A percentile compares a stretch with the other conserved stretches of the same genome.
These are phyloP conservation scores for Dendrobium chrysotoxum DNA, from an alignment of 106 monocot species.

Conservation along the genomic window DNA sequence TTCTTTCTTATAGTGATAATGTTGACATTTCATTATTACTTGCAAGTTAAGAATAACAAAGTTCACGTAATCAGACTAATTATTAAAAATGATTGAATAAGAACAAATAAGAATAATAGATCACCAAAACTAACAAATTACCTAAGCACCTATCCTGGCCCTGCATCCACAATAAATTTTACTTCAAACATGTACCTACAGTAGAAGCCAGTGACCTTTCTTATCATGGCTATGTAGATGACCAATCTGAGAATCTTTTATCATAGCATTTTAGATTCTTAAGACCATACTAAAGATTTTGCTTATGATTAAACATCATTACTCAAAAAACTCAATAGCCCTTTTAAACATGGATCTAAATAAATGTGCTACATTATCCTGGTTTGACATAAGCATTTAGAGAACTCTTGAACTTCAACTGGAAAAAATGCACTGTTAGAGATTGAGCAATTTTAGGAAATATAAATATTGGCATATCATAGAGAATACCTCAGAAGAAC, in stretches of 20 bases:
- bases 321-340: neutral
- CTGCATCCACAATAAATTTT: neutral
- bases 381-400: neutral
- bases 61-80: no score
- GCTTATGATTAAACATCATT: neutral
- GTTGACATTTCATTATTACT: no score
- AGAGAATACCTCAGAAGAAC: neutral
- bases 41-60: no score
- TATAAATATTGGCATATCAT: neutral
- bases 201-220: neutral
- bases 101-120: no score
- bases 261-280: no score
- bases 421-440: neutral
- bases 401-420: neutral
- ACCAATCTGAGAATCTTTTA: neutral
- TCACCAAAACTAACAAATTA: no score
- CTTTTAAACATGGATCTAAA: neutral
- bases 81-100: no score
- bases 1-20: no score
- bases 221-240: neutral
- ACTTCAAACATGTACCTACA: neutral
- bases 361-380: neutral
- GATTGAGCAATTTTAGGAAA: neutral
- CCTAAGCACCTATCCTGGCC: neutral
- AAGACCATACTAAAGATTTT: neutral